Percentiles rank a stretch among this genome's conserved stretches.
Conservation (phyloP, 306 rosid genomes). For the Inga leiocalycina region DNA sequence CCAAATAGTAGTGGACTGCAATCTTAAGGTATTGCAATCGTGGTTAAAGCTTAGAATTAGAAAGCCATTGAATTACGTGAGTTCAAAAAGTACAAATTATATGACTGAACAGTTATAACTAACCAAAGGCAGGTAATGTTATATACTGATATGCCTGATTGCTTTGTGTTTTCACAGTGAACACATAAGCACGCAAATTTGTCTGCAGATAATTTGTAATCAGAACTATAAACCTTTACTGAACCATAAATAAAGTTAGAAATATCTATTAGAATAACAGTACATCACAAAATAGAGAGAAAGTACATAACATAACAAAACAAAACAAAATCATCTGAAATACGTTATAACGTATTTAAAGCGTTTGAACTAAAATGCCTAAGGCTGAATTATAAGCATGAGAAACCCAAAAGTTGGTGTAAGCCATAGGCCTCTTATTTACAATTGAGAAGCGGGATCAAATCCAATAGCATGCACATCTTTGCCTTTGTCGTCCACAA, state of each 20-base stretch:
- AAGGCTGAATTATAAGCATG: neutral
- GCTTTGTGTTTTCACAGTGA: neutral
- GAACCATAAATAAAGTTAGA: neutral
- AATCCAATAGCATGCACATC: constrained; percentile 40
- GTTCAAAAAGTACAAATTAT: neutral
- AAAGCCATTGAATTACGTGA: neutral
- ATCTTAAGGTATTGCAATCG: neutral
- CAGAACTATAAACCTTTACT: neutral
- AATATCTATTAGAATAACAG: neutral
- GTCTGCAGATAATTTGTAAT: neutral
- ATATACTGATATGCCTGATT: neutral
- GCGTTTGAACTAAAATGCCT: neutral
- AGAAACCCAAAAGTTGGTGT: neutral
- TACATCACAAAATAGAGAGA: neutral
- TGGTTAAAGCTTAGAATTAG: neutral
- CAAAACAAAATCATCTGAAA: neutral
- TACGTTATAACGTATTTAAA: neutral
- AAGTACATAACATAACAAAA: neutral
- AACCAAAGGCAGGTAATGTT: neutral
- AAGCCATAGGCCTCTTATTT: neutral
- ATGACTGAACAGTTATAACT: neutral
- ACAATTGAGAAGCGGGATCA: constrained; percentile 56
- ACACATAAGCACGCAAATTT: neutral
- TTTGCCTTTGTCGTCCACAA: constrained; percentile 11
- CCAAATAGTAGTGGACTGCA: neutral